Base-by-base conservation (phyloP, 306 rosid genomes). In the Lathyrus oleraceus region DNA sequence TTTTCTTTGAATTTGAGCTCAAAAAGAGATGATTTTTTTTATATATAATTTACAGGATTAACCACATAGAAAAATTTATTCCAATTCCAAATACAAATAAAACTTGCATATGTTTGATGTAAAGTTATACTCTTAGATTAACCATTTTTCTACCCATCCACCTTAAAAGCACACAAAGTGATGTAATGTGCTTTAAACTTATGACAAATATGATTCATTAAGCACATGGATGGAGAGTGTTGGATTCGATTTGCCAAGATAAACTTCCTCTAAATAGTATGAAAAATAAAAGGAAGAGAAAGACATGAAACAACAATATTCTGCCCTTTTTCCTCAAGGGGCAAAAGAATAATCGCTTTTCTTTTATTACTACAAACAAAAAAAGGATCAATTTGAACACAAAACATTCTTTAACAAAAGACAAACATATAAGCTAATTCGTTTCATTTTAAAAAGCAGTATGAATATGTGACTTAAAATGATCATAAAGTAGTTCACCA, bases 381-480 rank as follows among this genome's bases (percentile, higher is more conserved):
- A 42, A 25, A 9, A 4, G 13, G 8, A 12, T 39, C 1, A 17
- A 8, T 9, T 44, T 44, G 35, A 65, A n/a, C 14, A 65, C 25
- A 65, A 13, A 0, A 28, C 44, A 66, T 28, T 67, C 30, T 67
- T 67, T 28, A 8, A 28, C 60, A 3, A 67, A 67, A 47, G 16
- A 48, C 25, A 44, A 44, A 49, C 12, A 48, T 5, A 48, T 27
- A 65, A n/a, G 44, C 28, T 11, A 15, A 35, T 11, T 49, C 8
- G 25, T 17, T 49, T 45, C 44, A 11, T 49, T 49, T 51, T 17
- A 17, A 48, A 48, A 67, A 48, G 61, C 30, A 16, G 17, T 14
- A 14, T 44, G 40, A 25, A 45, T 15, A 65, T 45, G 70, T 47
- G 5, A 64, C 10, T 42, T 64, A 14, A 64, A 64, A 64, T 42